Evolutionary conservation across 805 yeast genomes (phyloP), one percentile per base, ranked within the genome.

Genomic region (Grigorovia jiainica): DNA sequence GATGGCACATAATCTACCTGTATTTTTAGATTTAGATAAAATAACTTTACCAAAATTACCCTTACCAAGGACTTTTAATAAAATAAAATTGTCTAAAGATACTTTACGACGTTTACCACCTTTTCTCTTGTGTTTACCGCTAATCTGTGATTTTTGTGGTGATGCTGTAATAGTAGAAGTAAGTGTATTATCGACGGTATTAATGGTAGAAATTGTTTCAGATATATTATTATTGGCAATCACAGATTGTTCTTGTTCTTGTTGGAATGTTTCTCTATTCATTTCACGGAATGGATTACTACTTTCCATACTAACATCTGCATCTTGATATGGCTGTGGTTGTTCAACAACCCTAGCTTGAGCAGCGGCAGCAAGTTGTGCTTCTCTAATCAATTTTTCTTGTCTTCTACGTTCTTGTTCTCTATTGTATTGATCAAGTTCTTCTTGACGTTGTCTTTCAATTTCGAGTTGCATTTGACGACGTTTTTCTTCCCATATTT

Each of bases 41-140:
- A 92, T 86, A 43, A 92, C 98, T 60, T 92, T 92, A 65, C 99
- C 99, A 61, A 92, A 92, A 62, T 92, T 92, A 66, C 99, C 99
- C 61, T 89, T 92, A 54, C 99, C 99, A 44, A 92, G 72, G 8
- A 92, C 98, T 8, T 97, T 95, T 51, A 92, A 66, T 57, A 92
- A 83, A 52, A 86, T 82, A 72, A 92, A 92, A 64, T 92, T 97
- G 61, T 92, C 97, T 43, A 92, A 72, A 0, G 98, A 97, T 43
- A 89, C 78, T 61, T 79, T 82, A 54, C 82, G 77, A 51, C 86
- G 78, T 51, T 69, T 58, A 9, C 53, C 42, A 6, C 49, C 40
- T 41, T 46, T 52, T 47, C 48, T 61, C 40, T 50, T 55, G 31
- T 56, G 59, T 46, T 46, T 61, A 4, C 39, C 31, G 20, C 46